These are phyloP conservation scores for Heliosperma pusillum DNA, from an alignment of 148 eudicot species.

Conservation along the genomic window DNA sequence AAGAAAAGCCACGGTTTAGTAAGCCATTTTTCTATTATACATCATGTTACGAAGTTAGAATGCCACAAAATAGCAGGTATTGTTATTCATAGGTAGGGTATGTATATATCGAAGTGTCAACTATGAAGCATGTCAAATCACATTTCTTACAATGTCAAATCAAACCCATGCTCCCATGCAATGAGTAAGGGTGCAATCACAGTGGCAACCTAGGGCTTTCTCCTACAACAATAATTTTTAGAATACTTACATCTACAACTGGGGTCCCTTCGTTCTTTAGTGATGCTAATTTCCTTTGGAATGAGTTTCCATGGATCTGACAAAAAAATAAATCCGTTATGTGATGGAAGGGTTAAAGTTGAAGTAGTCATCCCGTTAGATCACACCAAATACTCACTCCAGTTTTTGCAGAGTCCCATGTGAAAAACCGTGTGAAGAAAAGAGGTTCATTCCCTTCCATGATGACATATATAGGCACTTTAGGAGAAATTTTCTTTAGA, in stretches of 20 bases:
- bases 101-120: background rate
- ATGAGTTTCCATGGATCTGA: constrained; percentile 96
- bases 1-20: no score
- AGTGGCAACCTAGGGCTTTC: background rate
- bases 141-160: background rate
- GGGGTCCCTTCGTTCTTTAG: constrained; percentile 71
- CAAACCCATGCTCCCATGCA: background rate
- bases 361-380: background rate
- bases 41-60: no score
- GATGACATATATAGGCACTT: constrained; percentile 69
- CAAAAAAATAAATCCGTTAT: constrained; percentile 9
- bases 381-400: constrained; percentile 44
- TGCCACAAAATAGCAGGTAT: background rate
- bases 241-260: constrained; percentile 46
- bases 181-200: background rate
- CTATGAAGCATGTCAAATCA: background rate
- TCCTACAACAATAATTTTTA: constrained; percentile 3
- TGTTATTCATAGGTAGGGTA: background rate
- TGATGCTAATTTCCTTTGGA: constrained; percentile 69
- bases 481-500: constrained; percentile 58
- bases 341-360: background rate
- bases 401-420: constrained; percentile 82
- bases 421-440: constrained; percentile 88
- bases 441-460: constrained; percentile 87
- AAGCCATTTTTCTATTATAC: no score